A percentile compares a stretch with the other conserved stretches of the same genome.
phyloP scores from a whole-genome alignment of 768 basidiomycete species.

The Boletus patriciae region DNA sequence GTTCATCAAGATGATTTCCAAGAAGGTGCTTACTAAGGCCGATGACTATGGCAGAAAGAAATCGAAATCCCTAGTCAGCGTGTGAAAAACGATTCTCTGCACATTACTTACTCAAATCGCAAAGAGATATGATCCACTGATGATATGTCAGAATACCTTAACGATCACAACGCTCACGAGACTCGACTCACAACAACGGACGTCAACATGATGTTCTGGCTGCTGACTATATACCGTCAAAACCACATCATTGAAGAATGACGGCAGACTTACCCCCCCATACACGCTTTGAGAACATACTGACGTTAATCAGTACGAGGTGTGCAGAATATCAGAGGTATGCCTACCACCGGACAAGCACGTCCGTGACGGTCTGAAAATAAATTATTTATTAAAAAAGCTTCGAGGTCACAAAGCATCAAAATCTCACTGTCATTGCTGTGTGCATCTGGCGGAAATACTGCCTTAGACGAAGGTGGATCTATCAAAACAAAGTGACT shows the following conservation, averaged over 20 bases:
- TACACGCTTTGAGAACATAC: conserved; percentile 51
- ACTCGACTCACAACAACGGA: conserved; percentile 44
- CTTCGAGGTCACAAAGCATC: background rate
- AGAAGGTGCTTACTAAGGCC: conserved; percentile 10
- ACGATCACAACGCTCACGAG: background rate
- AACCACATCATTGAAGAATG: background rate
- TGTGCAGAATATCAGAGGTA: background rate
- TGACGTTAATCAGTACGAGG: background rate
- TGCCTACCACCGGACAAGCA: conserved; percentile 44
- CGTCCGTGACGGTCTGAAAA: conserved; percentile 47
- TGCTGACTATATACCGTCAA: conserved; percentile 42
- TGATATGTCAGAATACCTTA: conserved; percentile 10
- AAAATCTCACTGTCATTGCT: conserved; percentile 46
- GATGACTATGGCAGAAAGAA: conserved; percentile 1
- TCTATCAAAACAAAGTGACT: conserved; percentile 18
- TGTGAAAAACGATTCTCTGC: background rate
- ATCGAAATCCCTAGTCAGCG: conserved; percentile 4
- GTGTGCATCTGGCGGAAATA: conserved; percentile 48
- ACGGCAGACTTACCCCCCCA: conserved; percentile 44
- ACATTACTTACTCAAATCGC: conserved; percentile 46
- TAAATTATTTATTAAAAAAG: background rate
- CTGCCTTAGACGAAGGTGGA: background rate
- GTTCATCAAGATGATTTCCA: background rate
- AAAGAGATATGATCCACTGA: conserved; percentile 39
- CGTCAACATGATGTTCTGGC: conserved; percentile 43